Evolutionary conservation across 768 basidiomycete species (phyloP), one percentile per base, ranked within the genome.

Genomic region (Boletellus ananiceps): DNA sequence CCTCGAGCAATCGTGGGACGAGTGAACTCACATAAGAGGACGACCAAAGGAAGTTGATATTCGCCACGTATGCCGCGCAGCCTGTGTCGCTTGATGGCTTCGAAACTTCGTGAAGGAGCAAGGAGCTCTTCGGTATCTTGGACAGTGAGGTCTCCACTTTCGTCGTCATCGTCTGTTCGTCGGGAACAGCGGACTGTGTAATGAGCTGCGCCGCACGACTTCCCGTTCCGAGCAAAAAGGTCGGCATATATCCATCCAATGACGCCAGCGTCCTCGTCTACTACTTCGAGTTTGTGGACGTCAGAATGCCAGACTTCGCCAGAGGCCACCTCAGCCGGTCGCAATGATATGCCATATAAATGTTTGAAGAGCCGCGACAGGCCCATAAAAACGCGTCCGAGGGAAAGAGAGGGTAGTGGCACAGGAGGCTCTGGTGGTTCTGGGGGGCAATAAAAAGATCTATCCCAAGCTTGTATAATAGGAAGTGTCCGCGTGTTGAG

Each of bases 231-330:
- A 1, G 83, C 78, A 65, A 93, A 96, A 16, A 98, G 74, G 67
- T 99, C 96, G 9, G 90, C 86, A 63, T 94, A 99, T 64, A 99
- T 88, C 81, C 90, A 91, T 1, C 96, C 96, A 45, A 99, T 82
- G 23, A 89, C 67, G 0, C 93, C 94, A 55, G 79, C 80, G 13
- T 83, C 75, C 59, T 97, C 91, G 63, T 97, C 93, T 15, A 97
- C 76, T 2, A 99, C 95, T 62, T 94, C 88, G 23, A 99, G 73
- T 68, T 97, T 95, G 52, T 87, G 83, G 3, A 98, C 91, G 49
- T 91, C 84, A 0, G 75, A 49, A 62, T 93, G 85, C 94, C 95
- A 97, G 6, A 84, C 83, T 67, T 99, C 95, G 8, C 93, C 93
- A 8, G 80, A 74, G 2, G 73, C 64, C 5, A 83, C 74, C 29